Evolutionary conservation across 805 yeast species (phyloP).

Genomic region (Ogataea zsoltii): DNA sequence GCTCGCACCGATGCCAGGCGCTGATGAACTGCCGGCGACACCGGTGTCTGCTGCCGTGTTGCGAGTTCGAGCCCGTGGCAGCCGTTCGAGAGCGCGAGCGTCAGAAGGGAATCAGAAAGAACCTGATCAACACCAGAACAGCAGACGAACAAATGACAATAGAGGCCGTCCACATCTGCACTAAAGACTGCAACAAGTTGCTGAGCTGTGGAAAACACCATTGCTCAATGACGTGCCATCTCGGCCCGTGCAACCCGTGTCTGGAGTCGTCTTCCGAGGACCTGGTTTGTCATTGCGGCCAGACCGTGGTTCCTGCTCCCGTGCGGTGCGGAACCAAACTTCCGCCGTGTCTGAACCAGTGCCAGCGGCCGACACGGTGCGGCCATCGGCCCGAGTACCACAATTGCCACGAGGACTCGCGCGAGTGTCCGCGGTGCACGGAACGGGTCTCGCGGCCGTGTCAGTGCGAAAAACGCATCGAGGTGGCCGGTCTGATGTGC

Average conservation of each 20-base stretch:
- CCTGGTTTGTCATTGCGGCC: slow-evolving; percentile 77
- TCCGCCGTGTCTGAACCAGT: slow-evolving; percentile 65
- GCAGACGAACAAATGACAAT: slow-evolving; percentile 56
- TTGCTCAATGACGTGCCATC: slow-evolving; percentile 72
- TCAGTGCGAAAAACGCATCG: slow-evolving; percentile 31
- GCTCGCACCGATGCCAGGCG: slow-evolving; percentile 72
- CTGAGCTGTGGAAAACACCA: slow-evolving; percentile 65
- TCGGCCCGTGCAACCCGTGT: slow-evolving; percentile 80
- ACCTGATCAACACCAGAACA: slow-evolving; percentile 35
- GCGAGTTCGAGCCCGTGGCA: slow-evolving; percentile 66
- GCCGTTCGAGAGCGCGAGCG: slow-evolving; percentile 52
- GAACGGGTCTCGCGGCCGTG: slow-evolving; percentile 32
- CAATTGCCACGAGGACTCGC: slow-evolving; percentile 68
- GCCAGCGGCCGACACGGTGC: slow-evolving; percentile 57
- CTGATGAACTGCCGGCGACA: slow-evolving; percentile 80
- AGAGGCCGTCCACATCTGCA: slow-evolving; percentile 76
- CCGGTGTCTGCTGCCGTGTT: slow-evolving; percentile 68
- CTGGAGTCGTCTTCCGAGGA: slow-evolving; percentile 80
- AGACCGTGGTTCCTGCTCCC: slow-evolving; percentile 76
- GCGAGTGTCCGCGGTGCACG: slow-evolving; percentile 78
- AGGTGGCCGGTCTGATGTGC: slow-evolving; percentile 66
- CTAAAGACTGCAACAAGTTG: slow-evolving; percentile 60
- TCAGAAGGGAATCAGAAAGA: slow-evolving; percentile 49
- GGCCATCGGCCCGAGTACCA: slow-evolving; percentile 75
- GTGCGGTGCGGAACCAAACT: slow-evolving; percentile 77